These are phyloP conservation scores for Aplosporella prunicola DNA, from an alignment of 2,329 filamentous ascomycete genomes.

Conservation along the genomic window DNA sequence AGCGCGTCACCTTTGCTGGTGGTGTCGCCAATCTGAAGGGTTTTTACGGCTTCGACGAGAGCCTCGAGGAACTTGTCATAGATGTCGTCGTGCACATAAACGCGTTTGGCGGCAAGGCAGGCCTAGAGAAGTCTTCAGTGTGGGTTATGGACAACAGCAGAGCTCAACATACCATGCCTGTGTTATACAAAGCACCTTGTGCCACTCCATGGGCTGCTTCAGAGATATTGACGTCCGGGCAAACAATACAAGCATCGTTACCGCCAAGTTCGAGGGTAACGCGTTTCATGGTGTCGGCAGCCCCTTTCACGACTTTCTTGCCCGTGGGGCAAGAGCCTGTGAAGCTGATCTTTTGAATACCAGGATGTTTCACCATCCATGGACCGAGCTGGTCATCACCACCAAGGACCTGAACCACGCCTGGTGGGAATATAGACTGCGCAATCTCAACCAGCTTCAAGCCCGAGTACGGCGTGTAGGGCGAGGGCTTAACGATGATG, in stretches of 20 bases:
- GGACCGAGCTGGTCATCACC: conserved; percentile 53
- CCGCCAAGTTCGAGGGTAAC: conserved; percentile 54
- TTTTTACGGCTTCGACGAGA: conserved; percentile 32
- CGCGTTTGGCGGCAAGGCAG: conserved; percentile 24
- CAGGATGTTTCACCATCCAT: conserved; percentile 49
- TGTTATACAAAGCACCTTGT: conserved; percentile 45
- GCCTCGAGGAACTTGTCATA: conserved; percentile 27
- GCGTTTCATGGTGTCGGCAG: conserved; percentile 49
- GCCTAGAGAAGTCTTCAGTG: conserved; percentile 37
- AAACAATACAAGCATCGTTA: conserved; percentile 53
- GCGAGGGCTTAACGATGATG: conserved; percentile 49
- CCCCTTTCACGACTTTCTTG: conserved; percentile 51
- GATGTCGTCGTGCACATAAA: conserved; percentile 27
- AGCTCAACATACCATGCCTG: conserved; percentile 33
- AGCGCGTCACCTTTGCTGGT: conserved; percentile 31
- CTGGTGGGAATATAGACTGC: conserved; percentile 49
- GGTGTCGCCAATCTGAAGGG: conserved; percentile 23
- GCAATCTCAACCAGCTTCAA: conserved; percentile 54
- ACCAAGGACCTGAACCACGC: conserved; percentile 52
- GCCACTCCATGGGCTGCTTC: conserved; percentile 41
- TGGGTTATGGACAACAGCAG: conserved; percentile 17
- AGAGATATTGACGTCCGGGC: conserved; percentile 48
- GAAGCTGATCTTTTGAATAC: conserved; percentile 54
- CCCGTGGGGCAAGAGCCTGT: conserved; percentile 53
- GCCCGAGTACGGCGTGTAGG: conserved; percentile 47